A percentile compares a stretch with the other conserved stretches of the same genome.
These are phyloP conservation scores for Trichocomaceae sp. DNA, from an alignment of 2,329 filamentous ascomycete species.

Conservation along the genomic window DNA sequence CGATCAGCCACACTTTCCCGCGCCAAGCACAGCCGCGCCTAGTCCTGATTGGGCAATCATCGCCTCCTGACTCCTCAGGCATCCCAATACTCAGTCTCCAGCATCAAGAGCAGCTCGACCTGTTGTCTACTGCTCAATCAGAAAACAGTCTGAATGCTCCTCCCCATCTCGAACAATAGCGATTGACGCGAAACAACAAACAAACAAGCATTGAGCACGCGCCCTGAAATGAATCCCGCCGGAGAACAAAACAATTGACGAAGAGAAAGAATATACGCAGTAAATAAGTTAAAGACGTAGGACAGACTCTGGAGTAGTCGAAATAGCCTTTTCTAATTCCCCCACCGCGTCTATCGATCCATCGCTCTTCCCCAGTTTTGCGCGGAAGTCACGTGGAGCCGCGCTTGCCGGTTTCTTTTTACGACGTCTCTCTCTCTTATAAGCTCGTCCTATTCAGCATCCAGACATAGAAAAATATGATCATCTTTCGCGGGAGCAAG, in stretches of 20 bases:
- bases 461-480: neutral
- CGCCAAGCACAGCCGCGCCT: neutral
- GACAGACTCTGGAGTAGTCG: too few species aligned
- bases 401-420: neutral
- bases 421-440: neutral
- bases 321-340: neutral
- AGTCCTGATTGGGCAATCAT: neutral
- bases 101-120: neutral
- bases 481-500: neutral
- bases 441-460: neutral
- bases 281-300: too few species aligned
- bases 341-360: slow-evolving; percentile 3
- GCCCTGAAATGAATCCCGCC: neutral
- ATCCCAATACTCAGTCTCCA: too few species aligned
- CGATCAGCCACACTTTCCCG: neutral
- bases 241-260: neutral
- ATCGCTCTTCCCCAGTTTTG: neutral
- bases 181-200: neutral
- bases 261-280: too few species aligned
- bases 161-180: neutral
- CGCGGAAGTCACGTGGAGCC: neutral
- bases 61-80: too few species aligned
- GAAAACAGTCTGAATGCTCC: neutral
- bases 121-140: too few species aligned
- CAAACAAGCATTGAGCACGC: too few species aligned